A percentile compares a stretch with the other conserved stretches of the same genome.
Conservation (phyloP, 768 basidiomycete species). For the Russula sp. region DNA sequence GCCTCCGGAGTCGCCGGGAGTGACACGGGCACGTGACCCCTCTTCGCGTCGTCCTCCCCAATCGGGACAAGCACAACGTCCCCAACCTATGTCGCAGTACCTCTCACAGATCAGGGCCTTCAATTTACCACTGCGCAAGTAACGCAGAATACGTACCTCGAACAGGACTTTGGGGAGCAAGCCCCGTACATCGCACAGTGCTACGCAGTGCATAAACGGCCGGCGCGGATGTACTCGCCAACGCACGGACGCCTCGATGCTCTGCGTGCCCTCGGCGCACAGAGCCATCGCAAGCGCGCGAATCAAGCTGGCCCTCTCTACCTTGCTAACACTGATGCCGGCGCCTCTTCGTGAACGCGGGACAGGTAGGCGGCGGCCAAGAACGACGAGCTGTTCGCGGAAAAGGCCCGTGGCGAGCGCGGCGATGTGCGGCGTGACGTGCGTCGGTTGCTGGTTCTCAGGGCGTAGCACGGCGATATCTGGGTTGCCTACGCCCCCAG, state of each 20-base stretch:
- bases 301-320: not conserved
- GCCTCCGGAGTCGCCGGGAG: constrained; percentile 34
- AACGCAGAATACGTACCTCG: constrained; percentile 1
- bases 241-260: constrained; percentile 3
- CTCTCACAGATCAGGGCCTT: constrained; percentile 5
- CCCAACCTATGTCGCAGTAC: constrained; percentile 44
- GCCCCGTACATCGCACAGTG: constrained; percentile 3
- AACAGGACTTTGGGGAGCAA: constrained; percentile 5
- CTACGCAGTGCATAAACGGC: constrained; percentile 15
- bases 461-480: constrained; percentile 53
- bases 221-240: constrained; percentile 18
- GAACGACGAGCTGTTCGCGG: constrained; percentile 46
- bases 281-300: constrained; percentile 15
- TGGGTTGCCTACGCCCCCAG: constrained; percentile 33
- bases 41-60: constrained; percentile 30
- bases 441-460: constrained; percentile 49
- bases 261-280: constrained; percentile 12
- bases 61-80: constrained; percentile 54
- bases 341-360: not conserved
- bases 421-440: constrained; percentile 58
- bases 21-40: constrained; percentile 30
- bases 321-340: not conserved
- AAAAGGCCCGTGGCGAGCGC: constrained; percentile 47
- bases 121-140: not conserved
- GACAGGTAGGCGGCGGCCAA: constrained; percentile 40